Evolutionary conservation across 306 rosid genomes (phyloP).

Genomic region (Casuarina cunninghamiana): DNA sequence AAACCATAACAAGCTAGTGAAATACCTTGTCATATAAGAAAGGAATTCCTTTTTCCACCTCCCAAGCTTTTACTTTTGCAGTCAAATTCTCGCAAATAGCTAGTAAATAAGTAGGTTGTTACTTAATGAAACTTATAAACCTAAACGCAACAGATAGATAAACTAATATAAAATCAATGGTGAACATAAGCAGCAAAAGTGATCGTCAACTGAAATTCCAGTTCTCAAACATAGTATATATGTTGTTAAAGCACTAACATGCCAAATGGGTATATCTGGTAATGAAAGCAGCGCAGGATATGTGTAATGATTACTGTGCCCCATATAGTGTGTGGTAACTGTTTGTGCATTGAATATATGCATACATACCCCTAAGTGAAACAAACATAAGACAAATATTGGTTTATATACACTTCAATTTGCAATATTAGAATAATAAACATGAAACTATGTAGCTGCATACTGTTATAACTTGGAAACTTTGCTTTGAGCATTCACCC

Average conservation of each 20-base stretch:
- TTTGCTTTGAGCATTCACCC: neutral
- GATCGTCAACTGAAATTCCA: neutral
- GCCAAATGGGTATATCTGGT: neutral
- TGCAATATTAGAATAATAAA: neutral
- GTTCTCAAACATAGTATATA: neutral
- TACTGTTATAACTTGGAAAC: neutral
- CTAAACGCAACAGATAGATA: constrained; percentile 6
- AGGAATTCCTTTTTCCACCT: constrained; percentile 74
- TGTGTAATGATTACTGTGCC: neutral
- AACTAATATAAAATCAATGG: constrained; percentile 1
- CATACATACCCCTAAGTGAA: no score
- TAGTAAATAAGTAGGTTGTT: constrained; percentile 30
- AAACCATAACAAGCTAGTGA: constrained; percentile 13
- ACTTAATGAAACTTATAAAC: constrained; percentile 9
- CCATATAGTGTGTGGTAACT: neutral
- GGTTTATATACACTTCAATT: neutral
- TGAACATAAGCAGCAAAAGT: neutral
- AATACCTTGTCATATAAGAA: constrained; percentile 89
- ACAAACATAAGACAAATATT: neutral
- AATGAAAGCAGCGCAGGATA: neutral
- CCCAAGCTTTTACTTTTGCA: constrained; percentile 84
- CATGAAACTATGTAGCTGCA: neutral
- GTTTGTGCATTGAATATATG: neutral
- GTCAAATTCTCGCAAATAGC: constrained; percentile 73
- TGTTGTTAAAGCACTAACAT: neutral